Evolutionary conservation across 331 rosid species (phyloP).

Genomic region (Quercus tomentella): DNA sequence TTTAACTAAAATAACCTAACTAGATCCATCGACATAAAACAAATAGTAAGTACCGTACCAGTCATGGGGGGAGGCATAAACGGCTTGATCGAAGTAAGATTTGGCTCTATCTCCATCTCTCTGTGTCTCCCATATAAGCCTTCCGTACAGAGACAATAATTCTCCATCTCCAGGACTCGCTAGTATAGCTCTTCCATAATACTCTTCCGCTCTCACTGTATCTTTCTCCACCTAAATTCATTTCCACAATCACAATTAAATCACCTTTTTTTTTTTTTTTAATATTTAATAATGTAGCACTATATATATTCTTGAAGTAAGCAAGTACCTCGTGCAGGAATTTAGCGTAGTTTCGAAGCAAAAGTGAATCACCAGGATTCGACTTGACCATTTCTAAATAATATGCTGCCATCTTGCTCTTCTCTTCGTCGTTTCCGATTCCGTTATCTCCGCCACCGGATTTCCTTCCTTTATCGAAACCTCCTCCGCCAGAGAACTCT

Average conservation of each 20-base stretch:
- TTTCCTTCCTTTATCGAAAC: not conserved
- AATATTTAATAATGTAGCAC: not conserved
- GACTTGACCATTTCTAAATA: conserved; percentile 62
- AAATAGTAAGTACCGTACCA: conserved; percentile 35
- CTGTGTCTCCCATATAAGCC: conserved; percentile 70
- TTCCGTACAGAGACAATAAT: conserved; percentile 61
- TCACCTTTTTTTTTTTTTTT: fast-evolving
- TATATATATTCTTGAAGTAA: not conserved
- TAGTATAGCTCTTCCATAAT: conserved; percentile 71
- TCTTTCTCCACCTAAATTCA: conserved; percentile 68
- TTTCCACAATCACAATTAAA: not conserved
- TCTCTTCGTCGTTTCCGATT: conserved; percentile 30
- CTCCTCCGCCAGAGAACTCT: conserved; percentile 27
- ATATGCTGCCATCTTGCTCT: conserved; percentile 56
- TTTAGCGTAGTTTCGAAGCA: conserved; percentile 78
- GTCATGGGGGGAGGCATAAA: conserved; percentile 60
- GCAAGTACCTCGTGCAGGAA: conserved; percentile 65
- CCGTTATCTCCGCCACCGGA: not conserved
- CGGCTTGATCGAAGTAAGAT: conserved; percentile 69
- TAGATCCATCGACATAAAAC: too few relatives aligned
- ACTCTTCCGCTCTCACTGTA: conserved; percentile 62
- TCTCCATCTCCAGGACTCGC: conserved; percentile 77
- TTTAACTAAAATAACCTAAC: too few relatives aligned
- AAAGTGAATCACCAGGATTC: conserved; percentile 68
- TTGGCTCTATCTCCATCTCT: conserved; percentile 59